phyloP scores from a whole-genome alignment of 2,329 filamentous ascomycete species.

The Xylariaceae sp. region DNA sequence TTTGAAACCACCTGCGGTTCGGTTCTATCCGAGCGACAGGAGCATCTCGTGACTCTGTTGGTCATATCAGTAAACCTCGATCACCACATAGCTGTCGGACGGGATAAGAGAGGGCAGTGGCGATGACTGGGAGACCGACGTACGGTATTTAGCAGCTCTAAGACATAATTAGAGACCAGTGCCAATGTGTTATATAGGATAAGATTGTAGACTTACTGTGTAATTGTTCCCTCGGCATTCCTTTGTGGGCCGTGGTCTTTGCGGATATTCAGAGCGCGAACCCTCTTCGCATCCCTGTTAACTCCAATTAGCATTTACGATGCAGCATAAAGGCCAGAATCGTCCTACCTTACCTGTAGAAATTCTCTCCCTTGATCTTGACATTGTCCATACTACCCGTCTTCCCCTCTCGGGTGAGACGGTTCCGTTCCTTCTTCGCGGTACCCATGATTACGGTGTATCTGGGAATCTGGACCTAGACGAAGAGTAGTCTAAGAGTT shows the following conservation, averaged over 20 bases:
- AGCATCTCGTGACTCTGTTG: conserved; percentile 71
- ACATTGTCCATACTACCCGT: conserved; percentile 87
- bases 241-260: conserved; percentile 85
- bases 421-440: conserved; percentile 87
- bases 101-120: too few relatives aligned
- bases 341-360: conserved; percentile 63
- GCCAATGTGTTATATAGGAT: too few relatives aligned
- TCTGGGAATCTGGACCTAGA: background rate
- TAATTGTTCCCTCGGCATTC: conserved; percentile 84
- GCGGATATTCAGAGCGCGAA: conserved; percentile 87
- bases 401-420: conserved; percentile 86
- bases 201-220: conserved; percentile 53
- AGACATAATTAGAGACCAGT: background rate
- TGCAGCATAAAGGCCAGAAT: background rate
- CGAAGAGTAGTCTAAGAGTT: background rate
- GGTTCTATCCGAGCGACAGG: conserved; percentile 90
- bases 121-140: background rate
- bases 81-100: too few relatives aligned
- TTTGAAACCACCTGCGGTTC: conserved; percentile 97
- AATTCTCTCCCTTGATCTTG: conserved; percentile 95
- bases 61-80: background rate
- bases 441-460: conserved; percentile 70
- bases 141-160: conserved; percentile 73
- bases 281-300: conserved; percentile 72
- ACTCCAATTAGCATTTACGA: background rate